phyloP scores from a whole-genome alignment of 2,329 filamentous ascomycete genomes.

The Acarospora socialis region DNA sequence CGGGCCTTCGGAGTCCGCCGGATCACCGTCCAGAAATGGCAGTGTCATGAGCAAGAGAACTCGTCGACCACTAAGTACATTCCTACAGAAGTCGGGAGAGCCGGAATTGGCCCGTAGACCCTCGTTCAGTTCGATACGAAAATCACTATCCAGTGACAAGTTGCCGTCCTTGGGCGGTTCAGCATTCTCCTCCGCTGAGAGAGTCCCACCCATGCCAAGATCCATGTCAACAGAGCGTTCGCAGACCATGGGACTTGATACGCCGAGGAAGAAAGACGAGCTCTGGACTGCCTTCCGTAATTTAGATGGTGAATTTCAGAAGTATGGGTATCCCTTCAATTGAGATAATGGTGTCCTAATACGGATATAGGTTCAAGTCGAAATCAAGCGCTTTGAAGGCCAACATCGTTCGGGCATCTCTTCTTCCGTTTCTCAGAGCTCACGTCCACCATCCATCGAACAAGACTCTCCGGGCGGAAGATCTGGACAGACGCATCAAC shows the following conservation, averaged over 20 bases:
- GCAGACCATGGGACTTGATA: conserved; percentile 19
- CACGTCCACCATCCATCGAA: conserved; percentile 56
- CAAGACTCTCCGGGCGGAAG: conserved; percentile 54
- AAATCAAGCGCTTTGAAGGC: conserved; percentile 64
- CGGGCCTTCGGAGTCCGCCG: background rate
- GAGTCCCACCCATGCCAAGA: conserved; percentile 33
- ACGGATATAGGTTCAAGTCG: conserved; percentile 44
- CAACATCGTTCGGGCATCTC: conserved; percentile 53
- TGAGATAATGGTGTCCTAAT: conserved; percentile 4
- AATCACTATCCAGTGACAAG: conserved; percentile 34
- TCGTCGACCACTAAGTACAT: conserved; percentile 27
- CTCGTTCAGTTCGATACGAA: conserved; percentile 25
- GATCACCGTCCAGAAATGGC: conserved; percentile 1
- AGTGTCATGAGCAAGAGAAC: conserved; percentile 23
- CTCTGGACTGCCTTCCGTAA: conserved; percentile 53
- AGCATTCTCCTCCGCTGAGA: conserved; percentile 30
- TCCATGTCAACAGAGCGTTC: conserved; percentile 24
- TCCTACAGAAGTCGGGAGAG: conserved; percentile 23
- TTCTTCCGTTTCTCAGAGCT: conserved; percentile 64
- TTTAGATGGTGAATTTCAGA: conserved; percentile 55
- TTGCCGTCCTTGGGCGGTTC: conserved; percentile 22
- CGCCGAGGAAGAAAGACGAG: conserved; percentile 50
- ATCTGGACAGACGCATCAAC: conserved; percentile 63
- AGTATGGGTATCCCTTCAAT: conserved; percentile 29
- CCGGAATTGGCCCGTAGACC: conserved; percentile 22